These are phyloP conservation scores for Cyberlindnera samutprakarnensis DNA, from an alignment of 805 yeast genomes.

Conservation along the genomic window DNA sequence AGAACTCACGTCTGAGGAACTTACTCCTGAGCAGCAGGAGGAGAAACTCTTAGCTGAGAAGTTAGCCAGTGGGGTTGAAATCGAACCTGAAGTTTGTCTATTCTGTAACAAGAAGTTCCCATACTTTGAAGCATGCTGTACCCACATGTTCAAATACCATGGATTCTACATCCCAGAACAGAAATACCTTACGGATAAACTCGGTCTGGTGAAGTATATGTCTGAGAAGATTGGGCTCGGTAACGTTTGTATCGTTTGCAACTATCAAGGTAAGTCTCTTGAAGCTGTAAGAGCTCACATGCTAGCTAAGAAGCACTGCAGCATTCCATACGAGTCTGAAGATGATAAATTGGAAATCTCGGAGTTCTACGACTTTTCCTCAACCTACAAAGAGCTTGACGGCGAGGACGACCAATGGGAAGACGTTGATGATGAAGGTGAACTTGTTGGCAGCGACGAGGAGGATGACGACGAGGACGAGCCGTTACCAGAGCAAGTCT, in stretches of 20 bases:
- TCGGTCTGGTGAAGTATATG: constrained; percentile 69
- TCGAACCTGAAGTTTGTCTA: constrained; percentile 44
- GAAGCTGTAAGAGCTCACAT: constrained; percentile 91
- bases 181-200: constrained; percentile 57
- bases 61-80: constrained; percentile 32
- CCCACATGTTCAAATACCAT: constrained; percentile 71
- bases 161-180: constrained; percentile 89
- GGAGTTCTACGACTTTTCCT: constrained; percentile 83
- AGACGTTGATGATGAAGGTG: constrained; percentile 26
- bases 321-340: constrained; percentile 81
- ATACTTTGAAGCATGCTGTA: constrained; percentile 44
- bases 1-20: no score
- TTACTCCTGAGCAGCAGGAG: constrained; percentile 31
- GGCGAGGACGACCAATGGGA: no score
- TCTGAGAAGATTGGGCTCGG: constrained; percentile 92
- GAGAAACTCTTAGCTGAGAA: constrained; percentile 32
- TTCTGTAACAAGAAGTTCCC: constrained; percentile 42
- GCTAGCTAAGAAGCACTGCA: constrained; percentile 80
- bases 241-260: constrained; percentile 78
- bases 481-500: constrained; percentile 30
- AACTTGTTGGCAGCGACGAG: constrained; percentile 27
- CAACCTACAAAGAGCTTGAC: constrained; percentile 43
- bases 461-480: constrained; percentile 31
- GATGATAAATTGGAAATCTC: constrained; percentile 82
- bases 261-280: constrained; percentile 75